Evolutionary conservation across 2,329 filamentous ascomycete genomes (phyloP).

Genomic region (Colletotrichum sp.): DNA sequence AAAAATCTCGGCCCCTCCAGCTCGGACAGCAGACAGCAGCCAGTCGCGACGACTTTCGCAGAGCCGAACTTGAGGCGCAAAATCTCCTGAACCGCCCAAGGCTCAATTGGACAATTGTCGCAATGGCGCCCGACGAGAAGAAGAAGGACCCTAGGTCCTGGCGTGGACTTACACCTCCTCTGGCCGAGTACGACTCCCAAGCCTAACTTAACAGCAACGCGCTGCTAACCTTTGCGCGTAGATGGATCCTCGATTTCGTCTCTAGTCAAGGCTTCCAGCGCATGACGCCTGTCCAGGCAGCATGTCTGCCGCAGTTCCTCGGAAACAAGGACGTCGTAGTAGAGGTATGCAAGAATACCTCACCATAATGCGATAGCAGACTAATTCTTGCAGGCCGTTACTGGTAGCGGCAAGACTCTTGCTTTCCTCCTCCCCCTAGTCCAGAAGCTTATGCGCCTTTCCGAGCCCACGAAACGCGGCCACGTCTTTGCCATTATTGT

Average conservation of each 20-base stretch:
- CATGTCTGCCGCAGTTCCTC: slow-evolving; percentile 86
- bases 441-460: slow-evolving; percentile 79
- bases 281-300: slow-evolving; percentile 95
- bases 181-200: slow-evolving; percentile 33
- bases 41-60: background rate
- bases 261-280: slow-evolving; percentile 83
- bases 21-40: background rate
- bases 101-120: background rate
- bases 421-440: slow-evolving; percentile 80
- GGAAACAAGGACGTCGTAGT: slow-evolving; percentile 92
- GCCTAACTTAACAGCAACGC: slow-evolving; percentile 53
- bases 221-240: slow-evolving; percentile 73
- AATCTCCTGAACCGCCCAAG: background rate
- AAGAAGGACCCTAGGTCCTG: slow-evolving; percentile 56
- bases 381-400: slow-evolving; percentile 68
- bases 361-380: background rate
- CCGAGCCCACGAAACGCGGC: slow-evolving; percentile 86
- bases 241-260: slow-evolving; percentile 88
- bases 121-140: slow-evolving; percentile 37
- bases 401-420: slow-evolving; percentile 89
- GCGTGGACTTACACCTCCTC: slow-evolving; percentile 41
- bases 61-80: background rate
- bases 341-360: slow-evolving; percentile 55
- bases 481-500: slow-evolving; percentile 92
- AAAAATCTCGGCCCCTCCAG: slow-evolving; percentile 21